Evolutionary conservation across 1,139 yeast species (phyloP).

Genomic region (Schwanniomyces etchellsii): DNA sequence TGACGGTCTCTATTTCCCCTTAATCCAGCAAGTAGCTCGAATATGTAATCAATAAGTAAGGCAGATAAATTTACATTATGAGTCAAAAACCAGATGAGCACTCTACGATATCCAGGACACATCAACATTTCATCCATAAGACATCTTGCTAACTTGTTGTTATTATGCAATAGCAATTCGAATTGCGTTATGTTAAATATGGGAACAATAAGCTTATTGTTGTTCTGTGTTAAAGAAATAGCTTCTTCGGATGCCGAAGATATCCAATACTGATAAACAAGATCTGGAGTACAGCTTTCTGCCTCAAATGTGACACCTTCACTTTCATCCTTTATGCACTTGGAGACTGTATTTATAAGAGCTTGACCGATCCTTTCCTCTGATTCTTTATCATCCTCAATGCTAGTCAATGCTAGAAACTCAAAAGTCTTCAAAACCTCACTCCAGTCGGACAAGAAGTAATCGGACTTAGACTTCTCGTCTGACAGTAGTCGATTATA

Average conservation of each 20-base stretch:
- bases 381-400: constrained; percentile 23
- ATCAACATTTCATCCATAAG: constrained; percentile 65
- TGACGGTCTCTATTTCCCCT: constrained; percentile 37
- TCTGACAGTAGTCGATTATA: constrained; percentile 6
- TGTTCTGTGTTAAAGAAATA: constrained; percentile 19
- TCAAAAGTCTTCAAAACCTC: constrained; percentile 26
- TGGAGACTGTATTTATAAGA: constrained; percentile 45
- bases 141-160: constrained; percentile 43
- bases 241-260: constrained; percentile 24
- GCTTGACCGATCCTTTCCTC: constrained; percentile 32
- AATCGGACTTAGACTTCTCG: constrained; percentile 18
- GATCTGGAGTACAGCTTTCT: constrained; percentile 39
- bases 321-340: constrained; percentile 38
- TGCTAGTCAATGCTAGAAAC: constrained; percentile 16
- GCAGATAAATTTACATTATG: constrained; percentile 52
- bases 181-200: constrained; percentile 38
- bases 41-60: constrained; percentile 50
- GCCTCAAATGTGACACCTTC: constrained; percentile 6
- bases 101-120: constrained; percentile 57
- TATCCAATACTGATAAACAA: constrained; percentile 42
- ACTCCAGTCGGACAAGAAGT: constrained; percentile 26
- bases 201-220: constrained; percentile 29
- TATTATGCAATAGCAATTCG: constrained; percentile 31
- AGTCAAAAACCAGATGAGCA: constrained; percentile 62
- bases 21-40: constrained; percentile 49